A percentile compares a stretch with the other conserved stretches of the same genome.
These are phyloP conservation scores for Streptanthus diversifolius DNA, from an alignment of 345 rosid genomes.

Conservation along the genomic window DNA sequence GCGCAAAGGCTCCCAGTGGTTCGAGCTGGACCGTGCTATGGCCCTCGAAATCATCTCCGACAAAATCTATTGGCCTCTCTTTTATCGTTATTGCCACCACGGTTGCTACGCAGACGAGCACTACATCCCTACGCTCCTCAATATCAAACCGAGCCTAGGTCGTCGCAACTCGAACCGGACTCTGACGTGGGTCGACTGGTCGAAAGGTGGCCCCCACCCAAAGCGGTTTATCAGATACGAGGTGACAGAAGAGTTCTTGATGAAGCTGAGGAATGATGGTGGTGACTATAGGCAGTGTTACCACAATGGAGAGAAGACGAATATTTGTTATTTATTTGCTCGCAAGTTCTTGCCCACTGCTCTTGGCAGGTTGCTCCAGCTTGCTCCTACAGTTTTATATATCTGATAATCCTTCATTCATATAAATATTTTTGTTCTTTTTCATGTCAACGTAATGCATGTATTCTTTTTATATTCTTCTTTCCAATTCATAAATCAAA, in stretches of 20 bases:
- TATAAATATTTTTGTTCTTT: not conserved
- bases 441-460: not conserved
- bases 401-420: slow-evolving; percentile 21
- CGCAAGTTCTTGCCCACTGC: slow-evolving; percentile 70
- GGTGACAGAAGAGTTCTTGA: slow-evolving; percentile 51
- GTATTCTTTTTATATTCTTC: slow-evolving; percentile 14
- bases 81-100: slow-evolving; percentile 50
- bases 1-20: slow-evolving; percentile 96
- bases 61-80: slow-evolving; percentile 47
- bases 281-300: slow-evolving; percentile 28
- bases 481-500: not conserved
- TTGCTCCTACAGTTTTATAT: slow-evolving; percentile 50
- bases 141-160: slow-evolving; percentile 25
- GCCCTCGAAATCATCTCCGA: slow-evolving; percentile 66
- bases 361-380: slow-evolving; percentile 52
- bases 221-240: slow-evolving; percentile 41
- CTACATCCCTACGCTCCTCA: slow-evolving; percentile 68
- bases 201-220: slow-evolving; percentile 76
- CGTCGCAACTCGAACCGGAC: slow-evolving; percentile 58
- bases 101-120: slow-evolving; percentile 76
- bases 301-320: slow-evolving; percentile 56
- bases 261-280: slow-evolving; percentile 48
- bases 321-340: slow-evolving; percentile 64
- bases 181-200: slow-evolving; percentile 86
- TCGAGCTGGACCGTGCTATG: slow-evolving; percentile 56